Evolutionary conservation across 192 early-diverging fungal genomes (phyloP).

Genomic region (Pilaira anomala): DNA sequence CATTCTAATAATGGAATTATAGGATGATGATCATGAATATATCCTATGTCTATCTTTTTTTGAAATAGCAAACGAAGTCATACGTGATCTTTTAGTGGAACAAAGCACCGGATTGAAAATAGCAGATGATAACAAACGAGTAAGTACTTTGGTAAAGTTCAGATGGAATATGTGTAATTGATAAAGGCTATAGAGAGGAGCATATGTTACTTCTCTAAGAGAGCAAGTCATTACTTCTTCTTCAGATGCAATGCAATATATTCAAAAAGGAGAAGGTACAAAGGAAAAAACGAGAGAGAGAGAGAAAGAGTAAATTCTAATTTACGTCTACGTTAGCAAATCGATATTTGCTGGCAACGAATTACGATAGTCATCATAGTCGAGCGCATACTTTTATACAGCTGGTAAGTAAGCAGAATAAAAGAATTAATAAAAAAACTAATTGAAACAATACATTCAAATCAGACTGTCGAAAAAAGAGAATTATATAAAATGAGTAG

Average conservation of each 20-base stretch:
- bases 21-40: background rate
- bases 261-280: constrained; percentile 18
- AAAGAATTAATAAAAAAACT: no score
- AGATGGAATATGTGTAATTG: background rate
- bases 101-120: constrained; percentile 2
- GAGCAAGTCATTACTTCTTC: constrained; percentile 1
- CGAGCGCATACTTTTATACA: constrained; percentile 10
- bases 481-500: background rate
- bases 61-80: constrained; percentile 7
- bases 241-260: constrained; percentile 5
- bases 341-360: constrained; percentile 6
- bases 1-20: no score
- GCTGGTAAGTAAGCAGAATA: background rate
- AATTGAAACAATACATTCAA: background rate
- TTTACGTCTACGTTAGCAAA: background rate
- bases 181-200: background rate
- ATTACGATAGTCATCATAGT: constrained; percentile 9
- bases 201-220: constrained; percentile 2
- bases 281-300: background rate
- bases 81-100: constrained; percentile 9
- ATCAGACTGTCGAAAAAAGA: background rate
- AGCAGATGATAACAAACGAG: constrained; percentile 11
- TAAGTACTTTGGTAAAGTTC: background rate
- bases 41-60: background rate
- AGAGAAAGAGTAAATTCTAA: background rate